Base-by-base conservation (phyloP, 2,329 filamentous ascomycete genomes). In the Rutstroemia sp. region DNA sequence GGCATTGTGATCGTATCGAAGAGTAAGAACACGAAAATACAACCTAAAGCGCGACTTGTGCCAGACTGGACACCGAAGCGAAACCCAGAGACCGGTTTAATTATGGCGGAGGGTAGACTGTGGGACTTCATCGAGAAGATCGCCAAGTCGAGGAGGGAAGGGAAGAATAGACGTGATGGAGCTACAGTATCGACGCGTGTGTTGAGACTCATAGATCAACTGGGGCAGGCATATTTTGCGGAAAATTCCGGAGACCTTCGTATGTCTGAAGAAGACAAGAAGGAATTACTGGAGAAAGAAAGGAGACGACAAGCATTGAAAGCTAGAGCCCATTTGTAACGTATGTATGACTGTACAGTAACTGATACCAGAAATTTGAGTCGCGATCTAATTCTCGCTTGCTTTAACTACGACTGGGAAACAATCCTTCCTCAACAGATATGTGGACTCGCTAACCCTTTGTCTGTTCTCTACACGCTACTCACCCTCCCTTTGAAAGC, bases 121-220 rank as follows among this genome's bases (percentile, higher is more conserved):
- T 99, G 94, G 94, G 83, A 90, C 56, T 95, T 97, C 66, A 92
- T 88, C 4, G 91, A 96, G 70, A 81, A 86, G 68, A 96, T 99
- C 61, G 90, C 90, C 7, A 79, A 83, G 50, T 88, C 84, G 46
- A 79, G 94, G 34, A 79, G 92, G 45, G 94, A 97, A 74, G 94
- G 94, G 8, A 99, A 97, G 81, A 96, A 97, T 70, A 78, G 94
- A 21, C 80, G 92, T n/a, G 94, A 99, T 70, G 92, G 92, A 12
- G 88, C 87, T 1, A 96, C 91, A 0, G 92, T 97, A 3, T 88
- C 86, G 64, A 88, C 81, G 12, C 79, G 94, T 19, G 92, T 99
- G 10, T 72, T 97, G 39, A 76, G 78, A 6, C 77, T 97, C 63
- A 86, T 88, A 8, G 91, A 95, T 67, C 71, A 79, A 48, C 78